Evolutionary conservation across 2,329 filamentous ascomycete species (phyloP).

Genomic region (Sporothrix schenckii): DNA sequence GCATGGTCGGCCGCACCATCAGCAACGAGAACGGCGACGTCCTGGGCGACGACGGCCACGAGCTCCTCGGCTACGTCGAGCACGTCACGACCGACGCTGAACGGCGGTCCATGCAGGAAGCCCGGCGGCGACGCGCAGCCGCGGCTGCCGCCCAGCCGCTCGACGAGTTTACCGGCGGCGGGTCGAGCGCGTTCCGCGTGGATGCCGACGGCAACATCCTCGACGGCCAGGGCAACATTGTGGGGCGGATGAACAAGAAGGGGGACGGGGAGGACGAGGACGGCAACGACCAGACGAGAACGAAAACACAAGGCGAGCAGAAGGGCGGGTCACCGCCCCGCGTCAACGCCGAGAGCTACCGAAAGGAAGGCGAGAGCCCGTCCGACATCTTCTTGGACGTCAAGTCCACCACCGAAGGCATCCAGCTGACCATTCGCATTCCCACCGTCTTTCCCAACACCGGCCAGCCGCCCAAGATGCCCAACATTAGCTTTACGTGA

Average conservation of each 20-base stretch:
- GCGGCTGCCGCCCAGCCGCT: conserved; percentile 34
- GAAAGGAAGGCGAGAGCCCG: conserved; percentile 49
- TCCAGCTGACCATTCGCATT: conserved; percentile 61
- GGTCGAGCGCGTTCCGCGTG: conserved; percentile 46
- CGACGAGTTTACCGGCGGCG: conserved; percentile 43
- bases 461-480: conserved; percentile 40
- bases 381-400: conserved; percentile 61
- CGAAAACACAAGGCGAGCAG: conserved; percentile 42
- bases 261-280: too few relatives aligned
- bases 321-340: conserved; percentile 36
- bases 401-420: conserved; percentile 60
- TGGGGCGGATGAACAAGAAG: conserved; percentile 49
- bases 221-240: conserved; percentile 50
- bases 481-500: conserved; percentile 4
- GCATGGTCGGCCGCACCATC: conserved; percentile 56
- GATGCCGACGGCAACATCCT: conserved; percentile 53
- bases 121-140: not conserved
- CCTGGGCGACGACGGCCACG: conserved; percentile 47
- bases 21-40: conserved; percentile 50
- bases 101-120: not conserved
- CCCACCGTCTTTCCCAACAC: conserved; percentile 56
- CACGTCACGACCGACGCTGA: conserved; percentile 41
- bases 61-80: conserved; percentile 51
- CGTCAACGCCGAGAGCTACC: conserved; percentile 43
- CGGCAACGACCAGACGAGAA: conserved; percentile 41